These are phyloP conservation scores for Pyrenochaeta sp. DNA, from an alignment of 2,329 filamentous ascomycete species.

Conservation along the genomic window DNA sequence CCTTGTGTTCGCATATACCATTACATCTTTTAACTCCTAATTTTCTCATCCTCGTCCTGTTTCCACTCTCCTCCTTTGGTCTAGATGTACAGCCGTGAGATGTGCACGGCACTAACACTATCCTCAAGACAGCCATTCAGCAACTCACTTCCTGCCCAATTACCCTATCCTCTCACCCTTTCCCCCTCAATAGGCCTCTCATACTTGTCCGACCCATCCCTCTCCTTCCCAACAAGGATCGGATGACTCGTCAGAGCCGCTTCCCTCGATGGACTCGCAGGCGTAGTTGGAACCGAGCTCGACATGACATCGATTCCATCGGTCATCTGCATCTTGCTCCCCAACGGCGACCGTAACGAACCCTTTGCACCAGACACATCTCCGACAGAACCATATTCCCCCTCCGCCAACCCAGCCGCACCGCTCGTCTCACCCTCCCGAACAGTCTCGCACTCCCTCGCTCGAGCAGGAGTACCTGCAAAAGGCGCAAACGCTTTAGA, in stretches of 20 bases:
- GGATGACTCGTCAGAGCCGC: conserved; percentile 16
- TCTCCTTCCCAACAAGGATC: neutral
- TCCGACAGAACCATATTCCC: too few species aligned
- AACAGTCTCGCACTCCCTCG: neutral
- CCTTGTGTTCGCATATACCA: conserved; percentile 10
- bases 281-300: neutral
- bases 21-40: conserved; percentile 16
- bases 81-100: neutral
- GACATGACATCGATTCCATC: neutral
- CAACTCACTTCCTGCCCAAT: neutral
- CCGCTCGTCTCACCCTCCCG: neutral
- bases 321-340: neutral
- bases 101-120: neutral
- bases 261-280: conserved; percentile 12
- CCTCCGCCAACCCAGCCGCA: too few species aligned
- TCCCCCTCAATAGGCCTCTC: conserved; percentile 4
- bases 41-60: conserved; percentile 3
- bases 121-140: neutral
- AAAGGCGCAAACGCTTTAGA: neutral
- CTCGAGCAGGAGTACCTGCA: neutral
- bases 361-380: neutral
- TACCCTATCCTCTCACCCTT: neutral
- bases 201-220: neutral
- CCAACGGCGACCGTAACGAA: neutral
- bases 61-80: neutral